Evolutionary conservation across 1,139 yeast genomes (phyloP), one percentile per base, ranked within the genome.

Genomic region (Entelexis sorbosivorans): DNA sequence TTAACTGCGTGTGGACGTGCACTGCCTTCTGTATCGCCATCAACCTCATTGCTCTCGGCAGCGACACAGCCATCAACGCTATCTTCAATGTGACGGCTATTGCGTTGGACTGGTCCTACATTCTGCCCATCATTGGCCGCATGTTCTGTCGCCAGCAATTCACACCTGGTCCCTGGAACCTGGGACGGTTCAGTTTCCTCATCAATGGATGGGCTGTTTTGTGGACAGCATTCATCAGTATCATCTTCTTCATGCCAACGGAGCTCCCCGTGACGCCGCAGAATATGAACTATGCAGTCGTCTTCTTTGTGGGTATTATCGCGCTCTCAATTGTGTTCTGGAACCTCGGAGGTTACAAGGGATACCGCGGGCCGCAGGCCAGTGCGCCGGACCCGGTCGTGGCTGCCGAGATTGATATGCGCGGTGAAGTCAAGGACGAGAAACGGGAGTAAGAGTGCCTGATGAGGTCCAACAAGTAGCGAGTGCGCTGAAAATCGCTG

Each of bases 21-120:
- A 73, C 76, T 63, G 60, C 72, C 29, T 61, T 82, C 51, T 76
- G 77, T 61, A 70, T 79, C 29, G 67, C 77, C 34, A 70, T 82
- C 54, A 71, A 79, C 51, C 70, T 80, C 55, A 72, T 81, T 62
- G 80, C 82, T 67, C 83, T 82, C 32, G 86, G 85, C 35, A 56
- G 60, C 10, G 79, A 75, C 52, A 72, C 76, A 14, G 84, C 88
- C 42, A 78, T 82, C 60, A 82, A 79, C 40, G 89, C 91, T 46
- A 79, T 81, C 52, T 82, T 82, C 68, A 79, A 85, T 0, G 85
- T 82, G 38, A 87, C 87, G 49, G 89, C 87, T 51, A 81, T 81
- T 62, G 77, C 84, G 17, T 81, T 85, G 0, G 81, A 81, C 61
- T 73, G 81, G 55, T 81, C 88, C 1, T 82, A 82, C 64, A 73